Percentiles rank a stretch among this genome's conserved stretches.
Conservation (phyloP, 345 rosid species). For the Aethionema arabicum region DNA sequence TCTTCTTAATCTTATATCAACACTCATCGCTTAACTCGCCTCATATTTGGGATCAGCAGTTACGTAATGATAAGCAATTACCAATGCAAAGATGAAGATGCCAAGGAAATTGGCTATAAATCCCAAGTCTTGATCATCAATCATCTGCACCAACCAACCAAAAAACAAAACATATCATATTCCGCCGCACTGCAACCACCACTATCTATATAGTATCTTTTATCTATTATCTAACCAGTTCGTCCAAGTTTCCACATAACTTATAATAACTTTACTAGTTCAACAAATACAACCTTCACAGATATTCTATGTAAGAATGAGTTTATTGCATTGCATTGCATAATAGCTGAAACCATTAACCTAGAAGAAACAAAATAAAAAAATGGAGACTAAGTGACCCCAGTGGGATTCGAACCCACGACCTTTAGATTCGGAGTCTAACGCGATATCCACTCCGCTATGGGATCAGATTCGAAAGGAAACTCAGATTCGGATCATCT, state of each 20-base stretch:
- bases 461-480: conserved; percentile 55
- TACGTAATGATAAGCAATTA: conserved; percentile 80
- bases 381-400: conserved; percentile 47
- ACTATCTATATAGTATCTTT: too few relatives aligned
- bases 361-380: not conserved
- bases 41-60: conserved; percentile 87
- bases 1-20: conserved; percentile 26
- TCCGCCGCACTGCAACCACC: too few relatives aligned
- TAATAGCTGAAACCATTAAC: not conserved
- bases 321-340: not conserved
- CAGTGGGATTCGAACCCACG: conserved; percentile 99
- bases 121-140: conserved; percentile 75
- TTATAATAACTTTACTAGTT: not conserved
- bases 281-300: conserved; percentile 11
- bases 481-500: not conserved
- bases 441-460: conserved; percentile 99
- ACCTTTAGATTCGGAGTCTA: conserved; percentile 99
- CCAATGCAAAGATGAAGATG: conserved; percentile 65
- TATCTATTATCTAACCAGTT: conserved; percentile 5
- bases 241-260: not conserved
- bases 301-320: too few relatives aligned
- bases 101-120: conserved; percentile 81
- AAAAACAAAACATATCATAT: not conserved
- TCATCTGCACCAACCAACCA: conserved; percentile 61
- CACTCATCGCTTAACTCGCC: conserved; percentile 43